Base-by-base conservation (phyloP, 768 basidiomycete genomes). In the Paxillus involutus region DNA sequence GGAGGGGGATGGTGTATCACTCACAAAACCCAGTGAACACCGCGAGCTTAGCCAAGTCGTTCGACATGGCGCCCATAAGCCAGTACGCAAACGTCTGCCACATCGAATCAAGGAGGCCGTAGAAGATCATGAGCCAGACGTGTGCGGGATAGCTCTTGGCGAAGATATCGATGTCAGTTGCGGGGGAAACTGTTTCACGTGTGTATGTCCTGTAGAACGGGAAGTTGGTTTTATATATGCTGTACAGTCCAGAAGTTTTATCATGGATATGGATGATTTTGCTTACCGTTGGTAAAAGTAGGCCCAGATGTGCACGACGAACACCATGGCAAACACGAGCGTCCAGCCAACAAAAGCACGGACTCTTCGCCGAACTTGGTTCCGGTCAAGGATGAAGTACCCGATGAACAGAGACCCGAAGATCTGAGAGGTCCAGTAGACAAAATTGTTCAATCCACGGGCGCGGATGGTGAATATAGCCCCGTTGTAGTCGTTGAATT, bases 61-160 rank as follows among this genome's bases (percentile, higher is more conserved):
- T 91, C 14, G 88, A 89, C 86, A 94, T 89, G 13, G 88, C 86
- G 32, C 91, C 91, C 82, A 90, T 88, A 60, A 89, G 77, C 88
- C 88, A 91, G 68, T 91, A 91, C 3, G 84, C 83, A 0, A 83
- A 83, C 3, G 87, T 90, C 66, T 93, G 91, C 89, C 89, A 93
- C 82, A 90, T 86, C 1, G 90, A 78, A 55, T 94, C 91, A 47
- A 91, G 77, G 3, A 92, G 59, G n/a, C 89, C 86, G 62, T 81
- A 89, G 67, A 84, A 81, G 52, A 89, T 80, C 71, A 85, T 89
- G 17, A 93, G 71, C 71, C 79, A 78, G 14, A 88, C 72, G 53
- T 78, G 78, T 32, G 76, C 79, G 3, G 78, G 71, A 64, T 89
- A 93, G 2, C 70, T 70, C 0, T 63, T 57, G 60, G 84, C 81